Base-by-base conservation (phyloP, 1,284 basidiomycete genomes). In the Vanrija humicola region DNA sequence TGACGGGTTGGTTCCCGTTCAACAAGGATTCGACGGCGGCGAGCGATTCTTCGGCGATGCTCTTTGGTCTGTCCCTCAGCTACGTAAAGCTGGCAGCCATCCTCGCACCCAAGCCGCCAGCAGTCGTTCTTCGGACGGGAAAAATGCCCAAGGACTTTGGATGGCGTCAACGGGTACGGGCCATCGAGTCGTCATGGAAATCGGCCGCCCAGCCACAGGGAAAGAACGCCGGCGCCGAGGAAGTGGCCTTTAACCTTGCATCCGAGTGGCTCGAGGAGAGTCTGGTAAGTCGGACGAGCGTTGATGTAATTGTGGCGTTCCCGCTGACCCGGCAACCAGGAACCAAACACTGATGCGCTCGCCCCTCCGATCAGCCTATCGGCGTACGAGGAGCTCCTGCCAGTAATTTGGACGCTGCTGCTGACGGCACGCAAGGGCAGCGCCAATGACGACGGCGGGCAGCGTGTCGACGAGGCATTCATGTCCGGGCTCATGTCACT, bases 1-100 rank as follows among this genome's bases (percentile, higher is more conserved):
- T 94, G 81, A 76, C 83, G 2, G 81, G 84, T 2, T 92, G 92
- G 75, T 95, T 96, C 71, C 91, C 92, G 1, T 91, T 90, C 72
- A 79, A 42, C 14, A 43, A 28, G 9, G 38, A 38, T 0, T 8
- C 21, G 14, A 29, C 28, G 5, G 46, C 50, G 8, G 51, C 58
- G 6, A 38, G 48, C 5, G 46, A 53, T 0, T 43, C 55, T 2
- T 51, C 38, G 2, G 53, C 45, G 1, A 60, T 63, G 0, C 61
- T 59, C 1, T 65, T 73, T 45, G 63, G 25, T 85, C 87, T 29
- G 75, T 89, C 56, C 73, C 85, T 60, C 69, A 82, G 48, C 77
- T 87, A 65, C 76, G 81, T 51, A 74, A 78, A 66, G 28, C 58
- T 73, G 16, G 67, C 67, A 5, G 56, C 68, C 21, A 52, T 67